These are phyloP conservation scores for Neonectria hederae DNA, from an alignment of 2,329 filamentous ascomycete species.

Conservation along the genomic window DNA sequence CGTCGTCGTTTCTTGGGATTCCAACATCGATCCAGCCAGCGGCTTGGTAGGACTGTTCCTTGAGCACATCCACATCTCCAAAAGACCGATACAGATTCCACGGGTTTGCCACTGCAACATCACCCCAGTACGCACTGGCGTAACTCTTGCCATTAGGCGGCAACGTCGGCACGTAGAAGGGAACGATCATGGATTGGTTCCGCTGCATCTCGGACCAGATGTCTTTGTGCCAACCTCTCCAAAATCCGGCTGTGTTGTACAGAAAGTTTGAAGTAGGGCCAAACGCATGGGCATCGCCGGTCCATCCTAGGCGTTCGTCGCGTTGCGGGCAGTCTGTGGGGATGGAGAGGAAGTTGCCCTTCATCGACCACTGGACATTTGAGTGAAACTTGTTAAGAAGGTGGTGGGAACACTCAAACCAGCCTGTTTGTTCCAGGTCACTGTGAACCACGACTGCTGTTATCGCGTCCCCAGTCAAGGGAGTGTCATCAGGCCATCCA, in stretches of 20 bases:
- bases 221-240: conserved; percentile 32
- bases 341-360: conserved; percentile 65
- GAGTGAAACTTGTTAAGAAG: conserved; percentile 63
- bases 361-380: conserved; percentile 65
- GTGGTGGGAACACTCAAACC: conserved; percentile 61
- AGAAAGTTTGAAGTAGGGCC: conserved; percentile 61
- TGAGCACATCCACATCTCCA: conserved; percentile 14
- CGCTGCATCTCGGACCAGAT: conserved; percentile 30
- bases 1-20: conserved; percentile 3
- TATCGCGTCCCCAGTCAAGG: conserved; percentile 31
- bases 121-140: conserved; percentile 27
- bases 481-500: conserved; percentile 24
- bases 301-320: conserved; percentile 64
- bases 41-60: conserved; percentile 13
- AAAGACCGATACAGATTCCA: conserved; percentile 25
- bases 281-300: conserved; percentile 61
- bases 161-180: conserved; percentile 10
- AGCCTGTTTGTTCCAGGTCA: conserved; percentile 60
- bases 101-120: conserved; percentile 22
- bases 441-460: conserved; percentile 56
- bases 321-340: conserved; percentile 67
- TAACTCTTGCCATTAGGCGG: not conserved
- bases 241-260: conserved; percentile 61
- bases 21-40: conserved; percentile 5
- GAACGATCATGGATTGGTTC: conserved; percentile 16